Conservation (phyloP, 2,329 filamentous ascomycete species). For the Calonectria fujianensis region DNA sequence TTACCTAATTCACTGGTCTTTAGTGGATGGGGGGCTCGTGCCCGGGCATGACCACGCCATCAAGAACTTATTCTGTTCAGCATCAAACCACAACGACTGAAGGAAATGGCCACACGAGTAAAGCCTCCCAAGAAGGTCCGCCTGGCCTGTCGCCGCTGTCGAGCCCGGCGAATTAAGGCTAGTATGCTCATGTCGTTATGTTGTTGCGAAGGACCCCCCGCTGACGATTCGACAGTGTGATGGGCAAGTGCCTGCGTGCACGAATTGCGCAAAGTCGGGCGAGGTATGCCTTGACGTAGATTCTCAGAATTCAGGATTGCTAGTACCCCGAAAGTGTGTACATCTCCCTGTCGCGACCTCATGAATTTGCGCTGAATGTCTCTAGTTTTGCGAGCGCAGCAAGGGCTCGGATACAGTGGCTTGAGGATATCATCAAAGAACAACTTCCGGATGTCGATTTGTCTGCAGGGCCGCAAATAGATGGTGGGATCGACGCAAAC, state of each 20-base stretch:
- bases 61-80: background rate
- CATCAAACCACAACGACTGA: background rate
- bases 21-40: constrained; percentile 3
- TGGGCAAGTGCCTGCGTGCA: constrained; percentile 61
- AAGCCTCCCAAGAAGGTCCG: constrained; percentile 60
- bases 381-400: constrained; percentile 36
- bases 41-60: background rate
- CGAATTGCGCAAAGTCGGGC: constrained; percentile 60
- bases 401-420: constrained; percentile 42
- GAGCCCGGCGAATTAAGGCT: constrained; percentile 61
- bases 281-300: constrained; percentile 62
- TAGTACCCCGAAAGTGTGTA: constrained; percentile 59
- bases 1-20: background rate
- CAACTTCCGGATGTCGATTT: constrained; percentile 40
- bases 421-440: constrained; percentile 40
- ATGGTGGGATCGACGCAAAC: constrained; percentile 19
- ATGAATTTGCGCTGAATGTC: background rate
- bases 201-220: background rate
- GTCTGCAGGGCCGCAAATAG: constrained; percentile 31
- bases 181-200: background rate
- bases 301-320: constrained; percentile 58
- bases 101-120: constrained; percentile 34
- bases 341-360: background rate
- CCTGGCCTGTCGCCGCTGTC: constrained; percentile 61
- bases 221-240: constrained; percentile 56